A percentile compares a stretch with the other conserved stretches of the same genome.
Conservation (phyloP, 495 filamentous ascomycete genomes). For the Oidiodendron maius region DNA sequence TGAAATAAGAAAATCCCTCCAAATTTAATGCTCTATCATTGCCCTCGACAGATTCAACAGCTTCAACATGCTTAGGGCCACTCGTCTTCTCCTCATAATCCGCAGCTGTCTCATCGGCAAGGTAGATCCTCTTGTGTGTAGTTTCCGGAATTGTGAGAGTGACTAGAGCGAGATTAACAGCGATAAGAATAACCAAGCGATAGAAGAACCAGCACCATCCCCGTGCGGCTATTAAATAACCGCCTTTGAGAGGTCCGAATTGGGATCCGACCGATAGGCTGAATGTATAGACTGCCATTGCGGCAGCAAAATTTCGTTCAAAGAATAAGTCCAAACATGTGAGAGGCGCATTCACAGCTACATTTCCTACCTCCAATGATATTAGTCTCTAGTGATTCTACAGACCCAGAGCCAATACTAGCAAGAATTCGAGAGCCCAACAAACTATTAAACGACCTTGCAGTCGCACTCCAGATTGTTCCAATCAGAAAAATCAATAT, state of each 20-base stretch:
- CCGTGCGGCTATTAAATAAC: conserved; percentile 2
- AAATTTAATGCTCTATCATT: no score
- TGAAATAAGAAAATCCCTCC: no score
- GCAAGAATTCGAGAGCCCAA: not conserved
- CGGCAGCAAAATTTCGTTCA: conserved; percentile 29
- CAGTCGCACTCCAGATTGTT: not conserved
- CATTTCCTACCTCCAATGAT: not conserved
- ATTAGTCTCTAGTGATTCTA: not conserved
- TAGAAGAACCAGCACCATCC: not conserved
- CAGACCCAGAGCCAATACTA: not conserved
- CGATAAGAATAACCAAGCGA: not conserved
- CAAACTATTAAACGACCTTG: not conserved
- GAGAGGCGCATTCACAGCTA: no score
- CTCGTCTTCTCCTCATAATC: no score
- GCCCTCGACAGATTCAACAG: no score
- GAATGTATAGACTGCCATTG: conserved; percentile 30
- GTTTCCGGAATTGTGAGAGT: not conserved
- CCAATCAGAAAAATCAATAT: not conserved
- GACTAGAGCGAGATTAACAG: not conserved
- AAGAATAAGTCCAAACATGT: conserved; percentile 30
- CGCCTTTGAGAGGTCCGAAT: not conserved
- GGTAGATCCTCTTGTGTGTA: no score
- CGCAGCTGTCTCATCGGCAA: no score
- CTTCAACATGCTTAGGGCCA: no score
- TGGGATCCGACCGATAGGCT: conserved; percentile 26